phyloP scores from a whole-genome alignment of 495 filamentous ascomycete genomes.

The Podospora bellae-mahoneyi region DNA sequence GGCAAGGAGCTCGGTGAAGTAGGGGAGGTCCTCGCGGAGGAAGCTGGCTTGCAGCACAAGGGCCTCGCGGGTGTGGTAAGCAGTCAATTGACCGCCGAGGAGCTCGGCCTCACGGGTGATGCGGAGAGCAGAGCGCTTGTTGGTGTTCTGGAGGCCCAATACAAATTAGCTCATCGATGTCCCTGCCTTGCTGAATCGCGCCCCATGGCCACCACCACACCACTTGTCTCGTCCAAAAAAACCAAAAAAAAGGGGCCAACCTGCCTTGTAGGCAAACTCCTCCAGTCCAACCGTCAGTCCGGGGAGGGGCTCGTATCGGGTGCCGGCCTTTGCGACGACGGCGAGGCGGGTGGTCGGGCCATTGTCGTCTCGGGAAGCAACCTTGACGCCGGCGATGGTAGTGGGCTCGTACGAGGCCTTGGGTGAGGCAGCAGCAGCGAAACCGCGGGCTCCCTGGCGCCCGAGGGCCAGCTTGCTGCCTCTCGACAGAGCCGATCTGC shows the following conservation, averaged over 20 bases:
- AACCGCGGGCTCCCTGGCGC: slow-evolving; percentile 61
- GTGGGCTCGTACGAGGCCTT: slow-evolving; percentile 81
- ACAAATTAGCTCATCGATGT: slow-evolving; percentile 49
- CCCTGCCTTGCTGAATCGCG: slow-evolving; percentile 15
- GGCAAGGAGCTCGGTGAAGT: slow-evolving; percentile 92
- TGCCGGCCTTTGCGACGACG: slow-evolving; percentile 87
- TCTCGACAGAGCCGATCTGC: slow-evolving; percentile 72
- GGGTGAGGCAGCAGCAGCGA: slow-evolving; percentile 75
- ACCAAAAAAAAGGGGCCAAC: slow-evolving; percentile 25
- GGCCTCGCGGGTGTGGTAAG: slow-evolving; percentile 89
- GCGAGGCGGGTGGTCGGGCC: slow-evolving; percentile 88
- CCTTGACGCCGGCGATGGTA: slow-evolving; percentile 81
- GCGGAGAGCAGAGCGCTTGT: slow-evolving; percentile 79
- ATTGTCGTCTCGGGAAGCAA: slow-evolving; percentile 80
- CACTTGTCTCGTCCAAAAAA: neutral
- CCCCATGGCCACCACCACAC: slow-evolving; percentile 10
- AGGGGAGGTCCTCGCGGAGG: slow-evolving; percentile 89
- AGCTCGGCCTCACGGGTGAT: slow-evolving; percentile 94
- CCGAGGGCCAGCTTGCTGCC: slow-evolving; percentile 73
- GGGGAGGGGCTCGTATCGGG: slow-evolving; percentile 82
- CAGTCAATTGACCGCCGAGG: slow-evolving; percentile 77
- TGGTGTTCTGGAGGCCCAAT: slow-evolving; percentile 62
- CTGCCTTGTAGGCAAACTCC: slow-evolving; percentile 93
- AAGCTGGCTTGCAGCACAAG: slow-evolving; percentile 90
- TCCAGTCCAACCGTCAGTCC: slow-evolving; percentile 86